Base-by-base conservation (phyloP, 1,284 basidiomycete genomes). In the Singerocomus inundabilis region DNA sequence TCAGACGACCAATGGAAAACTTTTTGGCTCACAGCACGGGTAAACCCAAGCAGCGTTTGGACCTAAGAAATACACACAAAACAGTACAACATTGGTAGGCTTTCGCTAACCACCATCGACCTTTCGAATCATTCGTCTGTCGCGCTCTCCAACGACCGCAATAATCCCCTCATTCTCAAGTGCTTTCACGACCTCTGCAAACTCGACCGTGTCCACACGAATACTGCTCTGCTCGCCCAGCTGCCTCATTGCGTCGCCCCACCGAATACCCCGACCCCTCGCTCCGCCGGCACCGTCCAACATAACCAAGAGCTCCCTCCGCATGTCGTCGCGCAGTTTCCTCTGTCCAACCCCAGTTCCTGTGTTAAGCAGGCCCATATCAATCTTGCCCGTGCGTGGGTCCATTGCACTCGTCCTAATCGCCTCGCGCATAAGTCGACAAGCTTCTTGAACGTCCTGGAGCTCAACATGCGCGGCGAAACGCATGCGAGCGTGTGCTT, bases 401-500 rank as follows among this genome's bases (percentile, higher is more conserved):
- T 98, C 96, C 75, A 94, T 93, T 56, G 93, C 93, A 61, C 84
- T 87, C 56, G 94, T 94, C 63, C 94, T 86, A 69, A 98, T 89
- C 11, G 96, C 97, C 67, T 97, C 91, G 46, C 91, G 84, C 84
- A 99, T 98, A 56, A 99, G 80, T 12, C 96, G 80, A 60, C 82
- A 85, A 2, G 96, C 94, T 71, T 99, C 97, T 55, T 81, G 76
- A 21, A 99, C 97, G 64, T 99, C 97, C 48, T 76, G 72, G 36
- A 92, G 74, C 59, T 95, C 89, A 44, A 99, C 96, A 44, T 81
- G 80, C 28, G 84, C 77, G 18, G 88, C 89, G 69, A 97, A 88
- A 1, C 94, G 82, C 95, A 98, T 98, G 21, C 95, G 81, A 0
- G 96, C 95, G 66, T 99, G 96, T 0, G 90, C 96, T 71, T 99